Evolutionary conservation across 148 eudicot genomes (phyloP), one percentile per base, ranked within the genome.

Genomic region (Beta vulgaris): DNA sequence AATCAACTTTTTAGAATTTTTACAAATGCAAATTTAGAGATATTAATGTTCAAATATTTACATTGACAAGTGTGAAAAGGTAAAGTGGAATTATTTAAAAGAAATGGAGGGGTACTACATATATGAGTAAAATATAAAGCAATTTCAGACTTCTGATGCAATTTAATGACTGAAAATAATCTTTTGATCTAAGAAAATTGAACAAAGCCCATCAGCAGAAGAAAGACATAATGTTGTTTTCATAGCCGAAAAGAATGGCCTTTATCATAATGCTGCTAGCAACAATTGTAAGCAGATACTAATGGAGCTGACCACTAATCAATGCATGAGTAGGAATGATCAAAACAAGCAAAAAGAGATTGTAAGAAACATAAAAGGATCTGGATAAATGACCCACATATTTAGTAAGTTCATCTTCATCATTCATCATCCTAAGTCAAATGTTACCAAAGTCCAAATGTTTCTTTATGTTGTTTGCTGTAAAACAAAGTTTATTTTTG

Each of bases 351-450:
- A 57, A 31, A 16, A 69, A 69, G 28, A 23, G 19, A 68, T 32
- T 11, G 25, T 25, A 35, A 44, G 28, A 73, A 44, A 4, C 18
- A 49, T 6, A 46, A 55, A 44, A 29, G 35, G 16, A 37, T 19
- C 7, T 55, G 2, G 25, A 37, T 49, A 49, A 19, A 39, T 77
- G 58, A 54, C 65, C 73, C 72, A 54, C 68, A 61, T 34, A n/a
- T 28, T 11, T 0, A 44, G 54, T 48, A 19, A 15, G 21, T 36
- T 51, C 62, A 37, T 65, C 62, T 49, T 36, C 32, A 61, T 61
- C 43, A 8, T 8, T 65, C 62, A 65, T 36, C 32, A 61, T 61
- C 43, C 16, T 8, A 64, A 74, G 77, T 74, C 77, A 74, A 74
- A 73, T 29, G 40, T 36, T 43, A 31, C 44, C 34, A 72, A 73